Evolutionary conservation across 495 filamentous ascomycete species (phyloP), one percentile per base, ranked within the genome.

Genomic region (Penicillium macrosclerotiorum): DNA sequence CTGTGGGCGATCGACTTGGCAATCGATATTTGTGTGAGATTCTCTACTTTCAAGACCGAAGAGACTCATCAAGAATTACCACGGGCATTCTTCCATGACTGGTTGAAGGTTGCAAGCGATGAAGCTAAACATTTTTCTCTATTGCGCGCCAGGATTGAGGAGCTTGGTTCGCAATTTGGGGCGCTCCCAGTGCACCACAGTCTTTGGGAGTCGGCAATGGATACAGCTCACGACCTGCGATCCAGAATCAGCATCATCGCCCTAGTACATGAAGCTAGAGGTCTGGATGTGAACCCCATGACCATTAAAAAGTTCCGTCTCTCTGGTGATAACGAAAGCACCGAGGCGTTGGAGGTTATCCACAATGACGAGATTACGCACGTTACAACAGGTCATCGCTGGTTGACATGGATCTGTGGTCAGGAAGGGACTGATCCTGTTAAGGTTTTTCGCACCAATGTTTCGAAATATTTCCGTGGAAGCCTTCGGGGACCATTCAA

Each of bases 351-450:
- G 37, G 71, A 69, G 33, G 49, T 78, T 3, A 78, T 78, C 16
- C 75, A 78, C 13, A 75, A 77, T 20, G 75, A 78, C 34, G 75
- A 78, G 37, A 76, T 78, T 23, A 78, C 75, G 0, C 75, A 78
- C 41, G 75, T 78, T n/a, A 77, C 75, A 0, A 78, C 75, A 5
- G 75, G 75, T 9, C 74, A 78, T 37, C 54, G 75, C 8, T 78
- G 75, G 75, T 48, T 78, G 17, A 71, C 66, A 3, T 78, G 75
- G 75, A 77, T 78, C 14, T 78, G 75, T 44, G 57, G 63, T 9
- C 62, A 78, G 31, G 75, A 78, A 46, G 62, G 61, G 7, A 75
- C 71, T 0, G 72, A 77, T 32, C 73, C 75, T 1, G 71, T 78
- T 3, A 63, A 73, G 33, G 71, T 78, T 6, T 78, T 78, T 54